Conservation (phyloP, 768 basidiomycete genomes). For the Boletus rufocinnamomeus region DNA sequence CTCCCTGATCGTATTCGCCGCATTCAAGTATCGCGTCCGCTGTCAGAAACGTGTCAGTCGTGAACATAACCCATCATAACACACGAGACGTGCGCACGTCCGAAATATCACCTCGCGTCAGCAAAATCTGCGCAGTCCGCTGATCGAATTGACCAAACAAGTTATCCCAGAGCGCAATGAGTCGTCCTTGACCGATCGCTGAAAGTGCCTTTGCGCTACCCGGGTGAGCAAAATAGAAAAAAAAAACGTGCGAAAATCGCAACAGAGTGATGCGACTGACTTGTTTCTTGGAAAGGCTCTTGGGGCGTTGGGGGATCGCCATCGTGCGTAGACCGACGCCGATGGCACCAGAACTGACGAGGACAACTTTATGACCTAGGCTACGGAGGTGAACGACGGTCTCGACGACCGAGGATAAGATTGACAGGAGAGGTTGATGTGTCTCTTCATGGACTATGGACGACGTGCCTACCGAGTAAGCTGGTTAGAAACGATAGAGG, state of each 20-base stretch:
- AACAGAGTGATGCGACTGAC: slow-evolving; percentile 42
- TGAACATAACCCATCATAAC: not conserved
- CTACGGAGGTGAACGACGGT: slow-evolving; percentile 76
- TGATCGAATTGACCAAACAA: slow-evolving; percentile 92
- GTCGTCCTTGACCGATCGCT: slow-evolving; percentile 93
- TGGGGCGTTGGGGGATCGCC: slow-evolving; percentile 77
- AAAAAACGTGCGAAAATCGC: not conserved
- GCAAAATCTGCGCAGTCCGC: slow-evolving; percentile 91
- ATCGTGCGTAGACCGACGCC: slow-evolving; percentile 93
- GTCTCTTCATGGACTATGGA: slow-evolving; percentile 96
- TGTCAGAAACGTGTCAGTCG: slow-evolving; percentile 34
- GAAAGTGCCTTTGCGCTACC: slow-evolving; percentile 75
- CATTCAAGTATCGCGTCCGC: slow-evolving; percentile 95
- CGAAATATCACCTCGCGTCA: slow-evolving; percentile 95
- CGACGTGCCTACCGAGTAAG: slow-evolving; percentile 63
- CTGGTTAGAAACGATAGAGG: slow-evolving; percentile 9
- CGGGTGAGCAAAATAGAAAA: slow-evolving; percentile 17
- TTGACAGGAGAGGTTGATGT: slow-evolving; percentile 88
- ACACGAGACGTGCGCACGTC: slow-evolving; percentile 60
- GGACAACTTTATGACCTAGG: slow-evolving; percentile 90
- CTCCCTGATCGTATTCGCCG: slow-evolving; percentile 93
- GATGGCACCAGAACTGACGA: slow-evolving; percentile 97
- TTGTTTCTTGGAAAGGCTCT: slow-evolving; percentile 89
- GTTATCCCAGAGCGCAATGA: slow-evolving; percentile 97
- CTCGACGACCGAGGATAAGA: slow-evolving; percentile 90